phyloP scores from a whole-genome alignment of 2,329 filamentous ascomycete species.

The Sporothrix phasma region DNA sequence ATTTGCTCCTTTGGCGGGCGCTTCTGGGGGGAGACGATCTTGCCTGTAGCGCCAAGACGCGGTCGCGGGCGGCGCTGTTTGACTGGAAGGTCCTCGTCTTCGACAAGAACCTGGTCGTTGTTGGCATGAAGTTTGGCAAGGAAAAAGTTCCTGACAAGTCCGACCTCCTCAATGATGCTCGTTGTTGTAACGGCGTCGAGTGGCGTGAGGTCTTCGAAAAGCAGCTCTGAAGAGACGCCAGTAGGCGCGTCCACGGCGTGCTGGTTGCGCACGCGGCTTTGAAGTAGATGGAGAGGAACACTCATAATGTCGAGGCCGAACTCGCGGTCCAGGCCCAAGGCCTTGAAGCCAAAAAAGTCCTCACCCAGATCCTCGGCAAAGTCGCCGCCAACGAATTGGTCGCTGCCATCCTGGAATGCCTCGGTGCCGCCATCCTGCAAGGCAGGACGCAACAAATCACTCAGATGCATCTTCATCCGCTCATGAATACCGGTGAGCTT shows the following conservation, averaged over 20 bases:
- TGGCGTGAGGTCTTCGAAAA: conserved; percentile 58
- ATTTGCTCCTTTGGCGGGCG: conserved; percentile 72
- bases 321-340: conserved; percentile 83
- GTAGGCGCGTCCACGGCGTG: conserved; percentile 66
- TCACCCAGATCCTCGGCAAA: conserved; percentile 97
- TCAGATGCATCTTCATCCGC: conserved; percentile 83
- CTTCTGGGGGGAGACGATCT: conserved; percentile 79
- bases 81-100: conserved; percentile 87
- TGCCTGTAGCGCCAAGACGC: conserved; percentile 61
- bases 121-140: conserved; percentile 78
- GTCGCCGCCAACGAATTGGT: conserved; percentile 92
- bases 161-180: conserved; percentile 69
- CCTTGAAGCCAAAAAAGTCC: conserved; percentile 98
- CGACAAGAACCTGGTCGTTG: conserved; percentile 69
- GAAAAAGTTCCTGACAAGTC: conserved; percentile 85
- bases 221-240: conserved; percentile 46
- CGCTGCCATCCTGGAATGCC: conserved; percentile 91
- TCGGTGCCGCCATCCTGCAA: conserved; percentile 71
- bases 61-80: conserved; percentile 76
- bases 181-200: conserved; percentile 72
- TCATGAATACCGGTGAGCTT: conserved; percentile 83
- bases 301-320: conserved; percentile 80
- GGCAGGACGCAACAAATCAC: conserved; percentile 87
- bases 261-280: conserved; percentile 77
- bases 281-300: conserved; percentile 87